These are phyloP conservation scores for Zygosaccharomyces gambellarensis DNA, from an alignment of 805 yeast species.

Conservation along the genomic window DNA sequence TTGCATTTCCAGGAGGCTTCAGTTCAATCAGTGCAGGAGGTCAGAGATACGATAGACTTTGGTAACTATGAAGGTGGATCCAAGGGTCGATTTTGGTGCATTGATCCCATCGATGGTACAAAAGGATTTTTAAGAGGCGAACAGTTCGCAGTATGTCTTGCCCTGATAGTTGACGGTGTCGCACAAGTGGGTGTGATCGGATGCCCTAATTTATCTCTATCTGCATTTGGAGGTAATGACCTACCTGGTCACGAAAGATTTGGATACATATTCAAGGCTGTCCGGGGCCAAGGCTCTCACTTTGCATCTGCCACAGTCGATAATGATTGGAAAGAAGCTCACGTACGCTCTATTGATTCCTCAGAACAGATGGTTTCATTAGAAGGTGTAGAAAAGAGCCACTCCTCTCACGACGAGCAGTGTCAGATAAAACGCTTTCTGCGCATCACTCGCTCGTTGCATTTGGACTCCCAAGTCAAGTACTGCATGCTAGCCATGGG, in stretches of 20 bases:
- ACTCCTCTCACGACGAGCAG: conserved; percentile 87
- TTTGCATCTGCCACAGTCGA: conserved; percentile 28
- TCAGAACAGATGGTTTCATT: conserved; percentile 30
- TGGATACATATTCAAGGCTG: conserved; percentile 35
- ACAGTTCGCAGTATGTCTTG: conserved; percentile 94
- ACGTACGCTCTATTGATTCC: conserved; percentile 35
- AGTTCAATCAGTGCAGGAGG: conserved; percentile 43
- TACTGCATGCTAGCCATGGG: conserved; percentile 90
- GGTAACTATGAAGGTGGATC: conserved; percentile 80
- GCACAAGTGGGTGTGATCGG: conserved; percentile 92
- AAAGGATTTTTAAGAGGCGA: conserved; percentile 94
- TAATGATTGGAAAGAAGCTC: conserved; percentile 49
- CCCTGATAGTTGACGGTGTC: conserved; percentile 77
- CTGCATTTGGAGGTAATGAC: conserved; percentile 36
- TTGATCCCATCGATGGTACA: conserved; percentile 98
- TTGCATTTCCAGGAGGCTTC: conserved; percentile 23
- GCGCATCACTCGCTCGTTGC: conserved; percentile 61
- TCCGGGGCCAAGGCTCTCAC: conserved; percentile 34
- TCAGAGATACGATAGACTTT: conserved; percentile 64
- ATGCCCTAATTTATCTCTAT: conserved; percentile 74
- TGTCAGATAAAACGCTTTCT: conserved; percentile 61
- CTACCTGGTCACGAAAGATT: conserved; percentile 29
- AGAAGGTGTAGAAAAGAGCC: conserved; percentile 95
- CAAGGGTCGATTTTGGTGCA: conserved; percentile 86
- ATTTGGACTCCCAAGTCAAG: conserved; percentile 93